Percentiles rank a stretch among this genome's conserved stretches.
phyloP scores from a whole-genome alignment of 345 rosid species.

The Nasturtium officinale region DNA sequence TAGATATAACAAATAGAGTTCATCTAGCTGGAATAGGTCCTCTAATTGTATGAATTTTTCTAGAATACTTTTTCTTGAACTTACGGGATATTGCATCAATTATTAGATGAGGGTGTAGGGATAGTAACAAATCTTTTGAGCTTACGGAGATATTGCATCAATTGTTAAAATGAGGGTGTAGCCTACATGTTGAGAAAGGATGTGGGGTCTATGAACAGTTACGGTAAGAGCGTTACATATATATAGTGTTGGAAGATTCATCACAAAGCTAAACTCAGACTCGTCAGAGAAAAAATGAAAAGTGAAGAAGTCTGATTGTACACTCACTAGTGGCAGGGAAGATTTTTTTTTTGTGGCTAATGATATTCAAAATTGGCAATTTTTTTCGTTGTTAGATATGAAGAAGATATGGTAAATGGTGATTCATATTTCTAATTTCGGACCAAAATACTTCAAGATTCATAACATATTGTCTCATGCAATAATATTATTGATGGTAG shows the following conservation, averaged over 20 bases:
- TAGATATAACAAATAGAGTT: no score
- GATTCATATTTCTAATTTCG: conserved; percentile 13
- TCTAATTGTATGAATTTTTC: no score
- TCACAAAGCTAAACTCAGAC: conserved; percentile 22
- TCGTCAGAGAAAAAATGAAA: neutral
- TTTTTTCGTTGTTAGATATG: conserved; percentile 2
- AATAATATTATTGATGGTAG: neutral
- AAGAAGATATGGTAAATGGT: conserved; percentile 26
- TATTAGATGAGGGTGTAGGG: no score
- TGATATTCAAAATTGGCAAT: conserved; percentile 13
- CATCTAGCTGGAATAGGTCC: no score
- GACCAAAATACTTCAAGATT: neutral
- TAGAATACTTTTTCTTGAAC: no score
- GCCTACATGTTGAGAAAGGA: no score
- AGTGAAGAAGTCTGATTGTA: conserved; percentile 14
- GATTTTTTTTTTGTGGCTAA: conserved; percentile 7
- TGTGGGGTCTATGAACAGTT: no score
- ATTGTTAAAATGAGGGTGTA: no score
- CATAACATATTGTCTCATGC: neutral
- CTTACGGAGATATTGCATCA: no score
- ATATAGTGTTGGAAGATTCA: neutral
- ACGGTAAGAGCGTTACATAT: no score
- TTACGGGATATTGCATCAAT: no score
- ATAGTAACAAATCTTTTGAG: no score
- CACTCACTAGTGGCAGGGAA: conserved; percentile 25